These are phyloP conservation scores for Cyclotella atomus DNA, from an alignment of 108 stramenopile genomes.

Conservation along the genomic window DNA sequence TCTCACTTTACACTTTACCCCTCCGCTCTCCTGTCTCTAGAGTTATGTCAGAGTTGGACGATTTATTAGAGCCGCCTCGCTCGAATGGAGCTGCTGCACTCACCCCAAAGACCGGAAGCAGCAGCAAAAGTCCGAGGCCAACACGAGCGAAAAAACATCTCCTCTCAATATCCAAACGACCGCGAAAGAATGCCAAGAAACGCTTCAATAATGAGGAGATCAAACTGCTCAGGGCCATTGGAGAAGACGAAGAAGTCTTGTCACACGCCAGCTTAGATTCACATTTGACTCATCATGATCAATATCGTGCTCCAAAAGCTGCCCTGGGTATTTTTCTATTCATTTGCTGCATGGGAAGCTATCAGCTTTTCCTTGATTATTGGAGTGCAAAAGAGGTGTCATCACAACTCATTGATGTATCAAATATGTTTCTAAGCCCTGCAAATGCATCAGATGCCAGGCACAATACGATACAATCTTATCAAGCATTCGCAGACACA, in stretches of 20 bases:
- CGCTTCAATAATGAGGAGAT: constrained; percentile 8
- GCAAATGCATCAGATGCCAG: constrained; percentile 2
- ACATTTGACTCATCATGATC: constrained; percentile 6
- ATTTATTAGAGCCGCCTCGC: no score
- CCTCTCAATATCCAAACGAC: constrained; percentile 23
- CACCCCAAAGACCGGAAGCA: no score
- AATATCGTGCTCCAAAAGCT: constrained; percentile 27
- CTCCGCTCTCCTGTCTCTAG: no score
- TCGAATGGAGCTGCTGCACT: no score
- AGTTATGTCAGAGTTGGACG: no score
- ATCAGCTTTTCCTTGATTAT: constrained; percentile 34
- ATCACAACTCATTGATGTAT: background rate
- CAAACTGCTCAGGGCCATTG: constrained; percentile 5
- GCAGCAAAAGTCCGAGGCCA: no score
- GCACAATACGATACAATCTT: background rate
- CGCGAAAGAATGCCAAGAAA: constrained; percentile 29
- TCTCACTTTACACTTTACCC: no score
- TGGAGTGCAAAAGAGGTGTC: constrained; percentile 6
- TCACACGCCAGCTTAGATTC: background rate
- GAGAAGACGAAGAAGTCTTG: constrained; percentile 26
- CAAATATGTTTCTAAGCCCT: background rate
- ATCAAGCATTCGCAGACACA: constrained; percentile 12
- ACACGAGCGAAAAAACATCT: background rate
- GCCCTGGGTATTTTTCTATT: constrained; percentile 29
- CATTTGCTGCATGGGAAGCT: constrained; percentile 30